Evolutionary conservation across 371 early-diverging fungal genomes (phyloP), one percentile per base, ranked within the genome.

Genomic region (Zychaea mexicana): DNA sequence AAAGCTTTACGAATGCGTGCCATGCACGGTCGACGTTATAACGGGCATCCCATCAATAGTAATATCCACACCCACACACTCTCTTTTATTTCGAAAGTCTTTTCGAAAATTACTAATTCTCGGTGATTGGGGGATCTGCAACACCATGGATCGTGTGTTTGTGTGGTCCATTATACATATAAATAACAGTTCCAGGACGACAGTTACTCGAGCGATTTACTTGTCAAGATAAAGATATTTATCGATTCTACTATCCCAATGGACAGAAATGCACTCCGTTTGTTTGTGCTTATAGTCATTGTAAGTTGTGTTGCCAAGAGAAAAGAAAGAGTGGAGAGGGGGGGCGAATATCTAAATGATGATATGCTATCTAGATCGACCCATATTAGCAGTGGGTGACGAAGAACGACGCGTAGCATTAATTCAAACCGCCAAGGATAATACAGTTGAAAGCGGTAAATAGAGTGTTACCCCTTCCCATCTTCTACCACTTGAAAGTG

Each of bases 381-480:
- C 81, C 47, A 49, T 76, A 13, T 45, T 90, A 42, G 89, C 90
- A 8, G 84, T 86, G n/a, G 83, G 82, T 9, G 89, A 90, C 60
- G 90, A 90, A 68, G 85, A 80, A 15, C 86, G 89, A n/a, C 72
- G 71, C 8, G 59, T 88, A 2, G 67, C 78, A 2, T 42, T 90
- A 2, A 55, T 90, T 15, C 70, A 87, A 58, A 84, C 90, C 1
- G 76, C 74, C 31, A 68, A 73, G 26, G 73, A 73, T 24, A 82
- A 76, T 45, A 57, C 73, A 10, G 28, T 62, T 2, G 72, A 74
- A 7, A 59, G 69, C 24, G 61, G 76, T 68, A 69, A 21, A 54
- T 26, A 66, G 53, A 2, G 0, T 10, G 15, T 1, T 0, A 36
- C 2, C 36, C 65, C 65, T 52, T 57, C 52, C 39, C 66, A 61